phyloP scores from a whole-genome alignment of 345 rosid genomes.

The Euclidium syriacum region DNA sequence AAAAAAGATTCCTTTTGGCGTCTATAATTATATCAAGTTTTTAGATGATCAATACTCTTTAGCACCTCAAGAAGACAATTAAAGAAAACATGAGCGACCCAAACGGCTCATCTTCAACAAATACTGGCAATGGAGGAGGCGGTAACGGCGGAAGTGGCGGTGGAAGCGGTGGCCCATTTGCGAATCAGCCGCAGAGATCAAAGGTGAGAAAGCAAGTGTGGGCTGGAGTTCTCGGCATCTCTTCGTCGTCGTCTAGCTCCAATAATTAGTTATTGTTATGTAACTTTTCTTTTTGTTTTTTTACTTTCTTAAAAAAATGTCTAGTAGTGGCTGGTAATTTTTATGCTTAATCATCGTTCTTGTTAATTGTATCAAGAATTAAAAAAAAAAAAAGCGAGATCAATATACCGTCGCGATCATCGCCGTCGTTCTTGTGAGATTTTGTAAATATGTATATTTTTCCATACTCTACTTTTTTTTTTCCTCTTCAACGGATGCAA shows the following conservation, averaged over 20 bases:
- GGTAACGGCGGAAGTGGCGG: neutral
- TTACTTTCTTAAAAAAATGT: neutral
- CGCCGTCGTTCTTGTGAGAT: slow-evolving; percentile 8
- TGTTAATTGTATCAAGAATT: slow-evolving; percentile 7
- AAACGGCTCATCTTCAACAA: slow-evolving; percentile 18
- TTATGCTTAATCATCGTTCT: slow-evolving; percentile 1
- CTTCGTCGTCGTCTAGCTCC: slow-evolving; percentile 13
- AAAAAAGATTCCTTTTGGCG: slow-evolving; percentile 1
- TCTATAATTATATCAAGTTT: slow-evolving; percentile 13
- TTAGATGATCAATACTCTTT: neutral
- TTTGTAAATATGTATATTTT: neutral
- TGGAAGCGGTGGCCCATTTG: slow-evolving; percentile 15
- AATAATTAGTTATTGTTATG: slow-evolving; percentile 18
- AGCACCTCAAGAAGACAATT: neutral
- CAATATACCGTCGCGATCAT: neutral
- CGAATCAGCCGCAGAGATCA: slow-evolving; percentile 23
- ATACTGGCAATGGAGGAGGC: neutral
- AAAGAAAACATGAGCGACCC: slow-evolving; percentile 25
- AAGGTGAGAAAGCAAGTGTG: slow-evolving; percentile 28
- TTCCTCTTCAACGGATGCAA: neutral
- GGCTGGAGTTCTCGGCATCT: slow-evolving; percentile 25
- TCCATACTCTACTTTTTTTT: too few relatives aligned
- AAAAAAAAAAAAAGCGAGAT: neutral
- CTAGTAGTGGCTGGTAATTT: slow-evolving; percentile 8
- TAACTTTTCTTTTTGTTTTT: neutral